Evolutionary conservation across 352 stramenopile genomes (phyloP).

Genomic region (Stephanocyclus meneghinianus): DNA sequence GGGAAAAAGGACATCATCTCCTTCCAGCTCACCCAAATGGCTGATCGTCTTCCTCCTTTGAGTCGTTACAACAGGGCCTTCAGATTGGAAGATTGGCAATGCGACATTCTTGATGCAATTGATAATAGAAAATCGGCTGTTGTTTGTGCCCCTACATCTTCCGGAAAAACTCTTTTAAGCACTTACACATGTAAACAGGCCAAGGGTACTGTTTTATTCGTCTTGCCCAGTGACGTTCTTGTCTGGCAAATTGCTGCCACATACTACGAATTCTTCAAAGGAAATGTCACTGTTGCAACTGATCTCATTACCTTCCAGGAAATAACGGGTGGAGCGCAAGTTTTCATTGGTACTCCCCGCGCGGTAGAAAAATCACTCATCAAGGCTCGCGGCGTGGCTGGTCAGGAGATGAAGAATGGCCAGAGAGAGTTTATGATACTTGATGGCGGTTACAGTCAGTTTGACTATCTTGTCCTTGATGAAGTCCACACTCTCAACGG

Average conservation of each 20-base stretch:
- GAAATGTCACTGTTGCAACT: slow-evolving; percentile 94
- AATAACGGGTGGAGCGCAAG: slow-evolving; percentile 81
- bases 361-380: slow-evolving; percentile 91
- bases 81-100: slow-evolving; percentile 97
- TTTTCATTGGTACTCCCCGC: slow-evolving; percentile 94
- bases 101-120: slow-evolving; percentile 92
- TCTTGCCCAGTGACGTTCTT: slow-evolving; percentile 95
- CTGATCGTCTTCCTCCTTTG: slow-evolving; percentile 84
- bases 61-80: slow-evolving; percentile 85
- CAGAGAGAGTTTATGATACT: slow-evolving; percentile 95
- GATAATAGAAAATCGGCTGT: slow-evolving; percentile 94
- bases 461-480: slow-evolving; percentile 98
- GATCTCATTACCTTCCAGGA: slow-evolving; percentile 86
- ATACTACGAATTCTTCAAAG: slow-evolving; percentile 97
- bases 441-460: slow-evolving; percentile 88
- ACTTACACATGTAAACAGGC: slow-evolving; percentile 85
- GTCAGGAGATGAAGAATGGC: slow-evolving; percentile 93
- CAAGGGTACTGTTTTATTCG: slow-evolving; percentile 85
- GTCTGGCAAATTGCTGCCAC: slow-evolving; percentile 98
- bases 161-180: slow-evolving; percentile 94
- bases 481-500: slow-evolving; percentile 98
- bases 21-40: slow-evolving; percentile 86
- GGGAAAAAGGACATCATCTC: slow-evolving; percentile 78
- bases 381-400: slow-evolving; percentile 87
- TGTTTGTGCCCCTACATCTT: slow-evolving; percentile 96